Conservation (phyloP, 805 yeast species). For the Blastobotrys robertii region DNA sequence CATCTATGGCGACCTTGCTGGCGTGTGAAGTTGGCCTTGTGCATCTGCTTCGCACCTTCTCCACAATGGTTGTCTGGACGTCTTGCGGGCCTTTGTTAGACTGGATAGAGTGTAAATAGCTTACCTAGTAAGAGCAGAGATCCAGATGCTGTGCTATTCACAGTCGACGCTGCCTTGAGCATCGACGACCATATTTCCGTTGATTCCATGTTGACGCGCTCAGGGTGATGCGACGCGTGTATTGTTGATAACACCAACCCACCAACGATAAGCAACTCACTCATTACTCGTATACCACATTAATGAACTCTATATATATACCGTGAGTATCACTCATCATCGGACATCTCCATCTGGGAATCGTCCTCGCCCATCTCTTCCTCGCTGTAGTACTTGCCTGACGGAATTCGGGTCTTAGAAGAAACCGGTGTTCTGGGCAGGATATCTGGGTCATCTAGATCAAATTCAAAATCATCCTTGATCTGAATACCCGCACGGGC, state of each 20-base stretch:
- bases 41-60: too few species aligned
- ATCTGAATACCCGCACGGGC: slow-evolving; percentile 4
- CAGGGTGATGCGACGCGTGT: neutral
- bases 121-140: slow-evolving; percentile 4
- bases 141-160: slow-evolving; percentile 3
- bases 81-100: slow-evolving; percentile 1
- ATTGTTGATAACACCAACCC: too few species aligned
- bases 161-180: slow-evolving; percentile 5
- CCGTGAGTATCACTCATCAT: neutral
- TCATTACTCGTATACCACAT: too few species aligned
- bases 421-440: slow-evolving; percentile 2
- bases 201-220: neutral
- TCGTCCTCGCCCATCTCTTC: slow-evolving; percentile 10
- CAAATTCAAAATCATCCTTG: neutral
- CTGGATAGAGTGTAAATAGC: neutral
- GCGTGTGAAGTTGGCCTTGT: too few species aligned
- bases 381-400: neutral
- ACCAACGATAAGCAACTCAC: too few species aligned
- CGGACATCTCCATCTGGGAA: slow-evolving; percentile 14
- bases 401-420: neutral
- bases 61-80: too few species aligned
- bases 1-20: too few species aligned
- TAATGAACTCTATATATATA: neutral
- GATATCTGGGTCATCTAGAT: slow-evolving; percentile 5
- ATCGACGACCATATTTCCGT: slow-evolving; percentile 7